Evolutionary conservation across 768 basidiomycete genomes (phyloP).

Genomic region (Sistotremastrum suecicum): DNA sequence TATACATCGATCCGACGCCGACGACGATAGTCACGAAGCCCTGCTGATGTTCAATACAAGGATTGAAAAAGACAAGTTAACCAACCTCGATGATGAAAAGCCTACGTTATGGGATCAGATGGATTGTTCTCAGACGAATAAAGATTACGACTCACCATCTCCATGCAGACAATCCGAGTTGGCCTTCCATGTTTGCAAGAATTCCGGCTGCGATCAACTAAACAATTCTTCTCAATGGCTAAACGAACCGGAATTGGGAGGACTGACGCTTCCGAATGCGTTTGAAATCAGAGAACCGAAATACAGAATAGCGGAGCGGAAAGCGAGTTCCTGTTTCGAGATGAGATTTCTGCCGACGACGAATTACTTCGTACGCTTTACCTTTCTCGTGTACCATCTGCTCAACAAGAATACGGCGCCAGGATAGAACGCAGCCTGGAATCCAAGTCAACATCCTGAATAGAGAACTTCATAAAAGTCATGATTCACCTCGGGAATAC

Average conservation of each 20-base stretch:
- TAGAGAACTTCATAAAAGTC: neutral
- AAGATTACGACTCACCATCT: conserved; percentile 30
- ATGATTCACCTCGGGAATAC: conserved; percentile 36
- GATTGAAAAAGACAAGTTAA: neutral
- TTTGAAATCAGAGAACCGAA: conserved; percentile 47
- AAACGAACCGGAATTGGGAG: neutral
- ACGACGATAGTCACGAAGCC: too few relatives aligned
- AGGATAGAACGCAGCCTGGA: conserved; percentile 48
- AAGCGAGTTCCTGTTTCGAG: conserved; percentile 38
- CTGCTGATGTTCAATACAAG: neutral
- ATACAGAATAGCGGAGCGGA: conserved; percentile 47
- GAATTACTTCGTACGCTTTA: conserved; percentile 31
- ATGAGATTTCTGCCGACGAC: conserved; percentile 15
- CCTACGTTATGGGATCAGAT: conserved; percentile 19
- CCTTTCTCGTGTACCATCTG: conserved; percentile 24
- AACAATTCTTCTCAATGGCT: neutral
- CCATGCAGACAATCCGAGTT: conserved; percentile 55
- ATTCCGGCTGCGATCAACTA: conserved; percentile 67
- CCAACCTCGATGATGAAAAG: conserved; percentile 55
- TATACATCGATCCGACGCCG: too few relatives aligned
- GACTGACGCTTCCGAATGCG: conserved; percentile 48
- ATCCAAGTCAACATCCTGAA: neutral
- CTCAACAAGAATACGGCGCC: conserved; percentile 30
- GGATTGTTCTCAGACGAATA: neutral
- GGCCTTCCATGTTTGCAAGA: conserved; percentile 53